Percentiles rank a stretch among this genome's conserved stretches.
These are phyloP conservation scores for Cephaloascus albidus DNA, from an alignment of 805 yeast species.

Conservation along the genomic window DNA sequence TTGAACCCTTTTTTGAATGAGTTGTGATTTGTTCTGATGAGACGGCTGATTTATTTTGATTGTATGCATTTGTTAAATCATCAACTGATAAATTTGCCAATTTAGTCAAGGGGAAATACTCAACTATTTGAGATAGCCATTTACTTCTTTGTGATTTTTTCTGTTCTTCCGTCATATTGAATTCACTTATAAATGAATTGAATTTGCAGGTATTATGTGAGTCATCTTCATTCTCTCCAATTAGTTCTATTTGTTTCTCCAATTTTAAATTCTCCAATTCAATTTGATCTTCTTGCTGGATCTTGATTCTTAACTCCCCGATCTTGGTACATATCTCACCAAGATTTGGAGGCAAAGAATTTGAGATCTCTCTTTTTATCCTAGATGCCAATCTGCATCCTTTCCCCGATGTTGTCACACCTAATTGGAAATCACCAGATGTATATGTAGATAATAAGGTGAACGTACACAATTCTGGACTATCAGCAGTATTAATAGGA, in stretches of 20 bases:
- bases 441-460: conserved; percentile 62
- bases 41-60: conserved; percentile 1
- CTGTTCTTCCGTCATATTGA: conserved; percentile 41
- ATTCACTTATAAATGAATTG: conserved; percentile 55
- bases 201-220: conserved; percentile 49
- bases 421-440: conserved; percentile 71
- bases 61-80: conserved; percentile 40
- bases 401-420: conserved; percentile 79
- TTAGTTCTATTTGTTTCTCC: conserved; percentile 15
- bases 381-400: conserved; percentile 84
- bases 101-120: conserved; percentile 71
- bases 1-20: conserved; percentile 33
- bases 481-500: conserved; percentile 75
- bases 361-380: conserved; percentile 63
- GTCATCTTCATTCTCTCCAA: conserved; percentile 63
- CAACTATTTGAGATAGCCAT: conserved; percentile 87
- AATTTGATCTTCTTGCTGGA: conserved; percentile 42
- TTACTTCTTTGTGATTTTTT: conserved; percentile 54
- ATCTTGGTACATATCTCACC: conserved; percentile 61
- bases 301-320: conserved; percentile 51
- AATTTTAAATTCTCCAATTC: conserved; percentile 16
- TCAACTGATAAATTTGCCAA: conserved; percentile 52
- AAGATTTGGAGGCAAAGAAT: conserved; percentile 58
- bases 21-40: background rate
- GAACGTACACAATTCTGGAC: conserved; percentile 65